Evolutionary conservation across 2,329 filamentous ascomycete species (phyloP).

Genomic region (Purpureocillium lavendulum): DNA sequence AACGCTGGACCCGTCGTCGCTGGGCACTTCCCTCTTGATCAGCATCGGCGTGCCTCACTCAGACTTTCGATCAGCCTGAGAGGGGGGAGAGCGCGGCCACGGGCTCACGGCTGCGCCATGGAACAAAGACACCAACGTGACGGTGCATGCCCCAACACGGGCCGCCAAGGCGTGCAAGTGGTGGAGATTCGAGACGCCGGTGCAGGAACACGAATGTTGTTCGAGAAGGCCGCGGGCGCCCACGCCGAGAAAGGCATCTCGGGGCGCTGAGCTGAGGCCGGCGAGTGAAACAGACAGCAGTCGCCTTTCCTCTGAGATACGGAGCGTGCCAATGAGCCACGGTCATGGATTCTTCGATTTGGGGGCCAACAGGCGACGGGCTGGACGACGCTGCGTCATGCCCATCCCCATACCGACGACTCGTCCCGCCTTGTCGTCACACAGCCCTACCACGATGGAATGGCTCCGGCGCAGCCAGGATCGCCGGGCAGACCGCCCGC

Average conservation of each 20-base stretch:
- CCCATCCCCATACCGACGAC: too few species aligned
- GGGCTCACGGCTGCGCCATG: neutral
- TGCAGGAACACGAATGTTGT: neutral
- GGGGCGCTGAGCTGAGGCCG: neutral
- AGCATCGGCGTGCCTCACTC: too few species aligned
- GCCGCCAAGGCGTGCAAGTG: neutral
- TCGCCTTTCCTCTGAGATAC: neutral
- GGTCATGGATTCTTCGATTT: neutral
- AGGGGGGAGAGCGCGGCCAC: neutral
- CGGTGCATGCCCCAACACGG: neutral
- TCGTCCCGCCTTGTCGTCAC: neutral
- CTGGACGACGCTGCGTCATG: neutral
- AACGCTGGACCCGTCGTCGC: too few species aligned
- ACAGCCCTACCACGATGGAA: neutral
- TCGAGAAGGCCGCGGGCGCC: slow-evolving; percentile 3
- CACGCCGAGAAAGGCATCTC: neutral
- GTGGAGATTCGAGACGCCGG: neutral
- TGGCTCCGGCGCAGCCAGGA: too few species aligned
- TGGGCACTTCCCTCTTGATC: too few species aligned
- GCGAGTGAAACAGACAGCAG: neutral
- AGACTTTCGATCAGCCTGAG: too few species aligned
- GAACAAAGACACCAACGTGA: too few species aligned
- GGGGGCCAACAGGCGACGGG: neutral
- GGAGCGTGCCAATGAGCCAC: neutral
- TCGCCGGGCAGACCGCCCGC: too few species aligned